Base-by-base conservation (phyloP, 441 rosid genomes). In the Corymbia calophylla region DNA sequence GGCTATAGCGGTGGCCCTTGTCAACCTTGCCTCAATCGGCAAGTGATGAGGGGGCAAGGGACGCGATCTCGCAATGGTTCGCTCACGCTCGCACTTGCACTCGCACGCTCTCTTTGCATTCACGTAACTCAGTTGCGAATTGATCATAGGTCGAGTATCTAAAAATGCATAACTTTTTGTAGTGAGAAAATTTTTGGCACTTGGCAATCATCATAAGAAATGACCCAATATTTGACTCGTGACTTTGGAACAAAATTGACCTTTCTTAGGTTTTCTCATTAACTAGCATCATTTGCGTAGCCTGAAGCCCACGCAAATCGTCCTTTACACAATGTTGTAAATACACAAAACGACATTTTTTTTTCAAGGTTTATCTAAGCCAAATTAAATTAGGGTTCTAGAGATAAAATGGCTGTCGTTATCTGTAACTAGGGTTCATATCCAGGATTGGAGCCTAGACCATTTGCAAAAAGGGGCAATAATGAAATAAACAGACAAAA, bases 331-430 rank as follows among this genome's bases (percentile, higher is more conserved):
- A 56, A 56, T 23, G 62, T 21, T 56, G 29, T 5, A 62, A 5
- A 14, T 14, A 31, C 18, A 9, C 18, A 29, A 62, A 62, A 62
- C 32, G 14, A 29, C 70, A n/a, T 64, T 64, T 14, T 62, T 16
- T 15, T 62, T 62, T 62, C 9, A 29, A 13, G 18, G 70, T 2
- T 64, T n/a, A 6, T 14, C 35, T 7, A 7, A 15, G 35, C 35
- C 35, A 64, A 64, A n/a, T 64, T 15, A 64, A 64, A n/a, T 64
- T 66, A 66, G 77, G 77, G 23, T 31, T 16, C 21, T 0, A 18
- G 0, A 32, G 1, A 4, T 0, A 18, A 68, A 68, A 4, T 32
- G 47, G 14, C 47, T 0, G 2, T 4, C 4, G 3, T 18, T 4
- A 68, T 31, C 3, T 31, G 1, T 66, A 3, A 66, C 9, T 13